Evolutionary conservation across 768 basidiomycete genomes (phyloP), one percentile per base, ranked within the genome.

Genomic region (Lentinula raphanica): DNA sequence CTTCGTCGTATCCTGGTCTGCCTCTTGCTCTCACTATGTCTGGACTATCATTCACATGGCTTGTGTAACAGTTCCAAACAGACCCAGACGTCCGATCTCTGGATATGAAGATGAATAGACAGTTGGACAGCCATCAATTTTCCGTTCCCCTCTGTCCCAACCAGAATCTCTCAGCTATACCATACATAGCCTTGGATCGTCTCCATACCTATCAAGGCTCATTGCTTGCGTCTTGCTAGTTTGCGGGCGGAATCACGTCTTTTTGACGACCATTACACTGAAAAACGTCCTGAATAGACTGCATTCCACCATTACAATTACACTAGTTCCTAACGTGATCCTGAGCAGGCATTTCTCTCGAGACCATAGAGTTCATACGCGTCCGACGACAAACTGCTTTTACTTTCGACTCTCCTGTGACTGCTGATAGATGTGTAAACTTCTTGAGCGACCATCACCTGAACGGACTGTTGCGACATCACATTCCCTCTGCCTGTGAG

Each of bases 1-100:
- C 93, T 3, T 81, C 83, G 13, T 81, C 89, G 29, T 96, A 89
- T 69, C 92, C 93, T 56, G 63, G 92, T 94, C 66, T 65, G 92
- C 76, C 12, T 23, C 54, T 44, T 13, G 36, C 40, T 13, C 19
- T n/a, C n/a, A n/a, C n/a, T 56, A 49, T 49, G n/a, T 29, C 50
- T 42, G 61, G 21, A 21, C 44, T 51, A 13, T 53, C 25, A 17
- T 29, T 11, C n/a, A 19, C 21, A 9, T 31, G 19, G 27, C 31
- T 35, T 39, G 49, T 15, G 27, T 31, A 28, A 36, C 59, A 91
- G 88, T 90, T 31, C 89, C 90, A 25, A 83, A 86, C 63, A 81
- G 92, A 46, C 74, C 86, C 53, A 79, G 92, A 66, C 77, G 81
- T 70, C 74, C 81, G 62, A 81, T 90, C 42, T 74, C 80, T 38